A percentile compares a stretch with the other conserved stretches of the same genome.
Conservation (phyloP, 768 basidiomycete species). For the Leucocoprinus sp. region DNA sequence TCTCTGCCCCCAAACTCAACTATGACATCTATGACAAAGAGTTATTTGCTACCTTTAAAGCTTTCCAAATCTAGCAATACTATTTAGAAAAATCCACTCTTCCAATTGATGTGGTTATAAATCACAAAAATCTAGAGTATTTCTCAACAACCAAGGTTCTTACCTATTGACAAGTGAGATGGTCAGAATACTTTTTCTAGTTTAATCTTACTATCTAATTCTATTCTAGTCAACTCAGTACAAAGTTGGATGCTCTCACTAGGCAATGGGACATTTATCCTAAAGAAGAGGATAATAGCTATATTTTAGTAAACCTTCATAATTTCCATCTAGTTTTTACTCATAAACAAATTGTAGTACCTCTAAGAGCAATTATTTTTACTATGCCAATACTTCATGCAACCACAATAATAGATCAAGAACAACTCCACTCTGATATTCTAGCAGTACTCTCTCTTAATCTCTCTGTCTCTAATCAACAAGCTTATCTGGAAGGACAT, state of each 20-base stretch:
- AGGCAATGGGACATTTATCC: neutral
- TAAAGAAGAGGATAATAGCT: neutral
- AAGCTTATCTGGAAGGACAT: no score
- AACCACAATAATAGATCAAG: no score
- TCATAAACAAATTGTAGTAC: neutral
- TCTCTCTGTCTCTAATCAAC: no score
- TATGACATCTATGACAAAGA: conserved; percentile 41
- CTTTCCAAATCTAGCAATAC: conserved; percentile 2
- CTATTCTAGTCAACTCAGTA: neutral
- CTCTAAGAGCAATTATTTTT: no score
- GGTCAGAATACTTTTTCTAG: no score
- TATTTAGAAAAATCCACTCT: conserved; percentile 4
- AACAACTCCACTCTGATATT: no score
- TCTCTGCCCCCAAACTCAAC: conserved; percentile 29
- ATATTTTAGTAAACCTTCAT: neutral
- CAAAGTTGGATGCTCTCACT: neutral
- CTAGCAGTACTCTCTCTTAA: no score
- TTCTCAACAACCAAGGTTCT: conserved; percentile 17
- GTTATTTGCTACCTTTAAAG: neutral
- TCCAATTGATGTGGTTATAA: conserved; percentile 12
- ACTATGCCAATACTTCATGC: no score
- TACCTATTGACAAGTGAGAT: neutral
- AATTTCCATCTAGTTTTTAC: neutral
- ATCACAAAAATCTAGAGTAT: conserved; percentile 19
- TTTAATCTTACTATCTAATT: no score